Evolutionary conservation across 306 rosid species (phyloP).

Genomic region (Dalbergia cochinchinensis): DNA sequence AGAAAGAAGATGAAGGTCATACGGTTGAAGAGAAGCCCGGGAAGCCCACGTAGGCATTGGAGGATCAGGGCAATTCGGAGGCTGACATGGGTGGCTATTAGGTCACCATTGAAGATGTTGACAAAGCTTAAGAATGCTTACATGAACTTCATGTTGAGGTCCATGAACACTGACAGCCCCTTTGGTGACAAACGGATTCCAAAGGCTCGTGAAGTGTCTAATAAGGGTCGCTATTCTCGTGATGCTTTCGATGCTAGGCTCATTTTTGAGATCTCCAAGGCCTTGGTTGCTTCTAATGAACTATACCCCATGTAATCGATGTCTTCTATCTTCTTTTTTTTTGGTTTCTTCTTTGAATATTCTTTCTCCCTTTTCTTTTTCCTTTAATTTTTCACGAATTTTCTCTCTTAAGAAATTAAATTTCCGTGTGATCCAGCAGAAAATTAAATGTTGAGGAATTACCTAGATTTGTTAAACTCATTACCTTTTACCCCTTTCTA

Average conservation of each 20-base stretch:
- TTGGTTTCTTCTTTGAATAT: too few relatives aligned
- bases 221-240: background rate
- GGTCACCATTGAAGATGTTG: slow-evolving; percentile 62
- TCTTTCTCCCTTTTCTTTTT: background rate
- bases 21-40: slow-evolving; percentile 39
- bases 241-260: slow-evolving; percentile 62
- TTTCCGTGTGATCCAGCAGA: background rate
- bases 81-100: slow-evolving; percentile 45
- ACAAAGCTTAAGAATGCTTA: slow-evolving; percentile 57
- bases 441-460: background rate
- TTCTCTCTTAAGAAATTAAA: too few relatives aligned
- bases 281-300: slow-evolving; percentile 57
- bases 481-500: background rate
- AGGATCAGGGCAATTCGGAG: slow-evolving; percentile 51
- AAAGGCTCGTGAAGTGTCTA: slow-evolving; percentile 27
- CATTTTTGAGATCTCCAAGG: slow-evolving; percentile 68
- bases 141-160: slow-evolving; percentile 54
- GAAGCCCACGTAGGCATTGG: slow-evolving; percentile 45
- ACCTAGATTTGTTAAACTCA: background rate
- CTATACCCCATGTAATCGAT: slow-evolving; percentile 32
- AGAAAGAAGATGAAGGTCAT: slow-evolving; percentile 40
- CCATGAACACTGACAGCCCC: slow-evolving; percentile 33
- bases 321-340: background rate
- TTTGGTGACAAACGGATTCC: slow-evolving; percentile 55
- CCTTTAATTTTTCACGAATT: too few relatives aligned